Evolutionary conservation across 495 filamentous ascomycete genomes (phyloP), one percentile per base, ranked within the genome.

Genomic region (Cairneyella variabilis): DNA sequence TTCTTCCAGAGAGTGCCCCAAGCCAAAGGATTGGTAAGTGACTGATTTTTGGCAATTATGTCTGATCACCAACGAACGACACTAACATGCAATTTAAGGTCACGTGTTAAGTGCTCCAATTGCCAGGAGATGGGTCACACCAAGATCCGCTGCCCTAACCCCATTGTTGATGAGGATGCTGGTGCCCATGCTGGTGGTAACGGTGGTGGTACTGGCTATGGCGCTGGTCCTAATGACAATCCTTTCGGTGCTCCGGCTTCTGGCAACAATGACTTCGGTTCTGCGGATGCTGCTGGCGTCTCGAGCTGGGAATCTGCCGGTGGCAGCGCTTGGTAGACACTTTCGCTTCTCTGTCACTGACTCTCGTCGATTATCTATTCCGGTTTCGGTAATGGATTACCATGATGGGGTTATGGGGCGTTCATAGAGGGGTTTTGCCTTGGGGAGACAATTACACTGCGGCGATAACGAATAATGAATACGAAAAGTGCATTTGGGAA

Each of bases 1-100:
- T 58, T 67, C 76, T 38, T 72, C 73, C 37, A 83, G 81, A 38
- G 88, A 91, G 5, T 96, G 91, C 65, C 78, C 87, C 0, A 76
- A 86, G 73, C 86, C 88, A 3, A 82, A 76, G 39, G 86, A 96
- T 60, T 90, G 38, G 3, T n/a, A n/a, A n/a, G n/a, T n/a, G n/a
- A n/a, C n/a, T n/a, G n/a, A n/a, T n/a, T n/a, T n/a, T n/a, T n/a
- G n/a, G n/a, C n/a, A n/a, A n/a, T n/a, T n/a, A n/a, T n/a, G n/a
- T n/a, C n/a, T n/a, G n/a, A n/a, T n/a, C n/a, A n/a, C n/a, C n/a
- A n/a, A n/a, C n/a, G n/a, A n/a, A n/a, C n/a, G n/a, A n/a, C n/a
- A n/a, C n/a, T n/a, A n/a, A n/a, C n/a, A n/a, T n/a, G n/a, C n/a
- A n/a, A n/a, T n/a, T n/a, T n/a, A n/a, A n/a, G n/a, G n/a, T 55